Evolutionary conservation across 768 basidiomycete genomes (phyloP), one percentile per base, ranked within the genome.

Genomic region (Termitomyces sp.): DNA sequence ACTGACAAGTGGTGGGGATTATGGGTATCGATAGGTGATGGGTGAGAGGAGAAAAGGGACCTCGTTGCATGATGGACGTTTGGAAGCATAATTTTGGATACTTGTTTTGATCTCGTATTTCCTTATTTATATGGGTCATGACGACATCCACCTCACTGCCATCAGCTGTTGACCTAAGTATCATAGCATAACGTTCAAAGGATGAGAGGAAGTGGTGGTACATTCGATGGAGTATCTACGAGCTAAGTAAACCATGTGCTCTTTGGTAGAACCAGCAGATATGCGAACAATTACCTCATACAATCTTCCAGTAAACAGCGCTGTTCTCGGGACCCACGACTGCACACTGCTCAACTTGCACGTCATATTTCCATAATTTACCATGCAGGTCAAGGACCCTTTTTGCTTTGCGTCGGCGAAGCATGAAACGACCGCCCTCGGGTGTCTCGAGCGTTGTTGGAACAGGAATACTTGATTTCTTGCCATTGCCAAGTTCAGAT

Each of bases 401-500:
- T 53, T 69, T 78, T 4, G 81, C 82, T 59, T 68, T 79, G 56
- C 71, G 76, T 63, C 66, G 74, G 56, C 72, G 75, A 59, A 92
- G 69, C 80, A 88, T 83, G 59, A 89, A 71, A 58, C 86, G 76
- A 50, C 76, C 78, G 4, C 82, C 86, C 53, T 81, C 80, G 2
- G 75, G 73, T 7, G 72, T 71, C 51, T 79, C 76, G 46, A 91
- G 69, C 25, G 72, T 71, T 1, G 75, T 74, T 0, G 90, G 89
- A 32, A 78, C 66, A 3, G 83, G 74, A 27, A 82, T 60, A 62
- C 84, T 86, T 12, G 81, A 73, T 60, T 83, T 82, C 66, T 82
- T 88, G 37, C 89, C 89, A 63, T 83, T 89, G 11, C 90, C 90
- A 4, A 92, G 77, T 68, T 92, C 89, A 58, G 81, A 86, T 34